Conservation (phyloP, 768 basidiomycete genomes). For the Boletellus sp. region DNA sequence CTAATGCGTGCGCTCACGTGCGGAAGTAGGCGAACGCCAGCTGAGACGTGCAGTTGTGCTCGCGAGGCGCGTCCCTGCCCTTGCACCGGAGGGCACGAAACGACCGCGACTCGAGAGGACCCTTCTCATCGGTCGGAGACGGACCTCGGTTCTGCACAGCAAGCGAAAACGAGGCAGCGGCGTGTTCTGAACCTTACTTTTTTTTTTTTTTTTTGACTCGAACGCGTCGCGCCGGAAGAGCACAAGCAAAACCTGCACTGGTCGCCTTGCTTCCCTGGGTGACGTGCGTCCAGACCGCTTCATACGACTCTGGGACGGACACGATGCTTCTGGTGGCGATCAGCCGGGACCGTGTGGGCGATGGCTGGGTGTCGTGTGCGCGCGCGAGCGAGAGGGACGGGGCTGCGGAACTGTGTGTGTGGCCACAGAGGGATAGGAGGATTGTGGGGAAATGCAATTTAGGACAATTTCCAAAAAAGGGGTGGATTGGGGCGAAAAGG, state of each 20-base stretch:
- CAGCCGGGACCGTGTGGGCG: too few relatives aligned
- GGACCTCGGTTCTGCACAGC: constrained; percentile 13
- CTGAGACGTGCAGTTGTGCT: too few relatives aligned
- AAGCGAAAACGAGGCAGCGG: constrained; percentile 23
- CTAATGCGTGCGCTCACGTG: too few relatives aligned
- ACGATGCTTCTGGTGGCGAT: too few relatives aligned
- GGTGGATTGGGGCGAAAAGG: constrained; percentile 17
- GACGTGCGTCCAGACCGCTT: neutral
- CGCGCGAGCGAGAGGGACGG: too few relatives aligned
- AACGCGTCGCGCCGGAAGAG: neutral
- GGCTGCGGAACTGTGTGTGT: too few relatives aligned
- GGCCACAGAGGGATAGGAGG: too few relatives aligned
- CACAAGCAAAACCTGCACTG: constrained; percentile 5
- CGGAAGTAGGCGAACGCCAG: too few relatives aligned
- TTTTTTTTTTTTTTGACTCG: neutral
- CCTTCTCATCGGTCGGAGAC: neutral
- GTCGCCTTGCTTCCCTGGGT: neutral
- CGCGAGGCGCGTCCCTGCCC: too few relatives aligned
- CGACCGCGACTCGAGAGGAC: too few relatives aligned
- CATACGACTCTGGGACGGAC: neutral
- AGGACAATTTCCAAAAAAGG: constrained; percentile 3
- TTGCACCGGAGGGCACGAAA: too few relatives aligned
- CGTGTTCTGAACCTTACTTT: constrained; percentile 22
- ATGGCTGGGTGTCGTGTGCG: too few relatives aligned
- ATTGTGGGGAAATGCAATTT: constrained; percentile 4